Evolutionary conservation across 2,329 filamentous ascomycete genomes (phyloP), one percentile per base, ranked within the genome.

Genomic region (Talaromyces marneffei): DNA sequence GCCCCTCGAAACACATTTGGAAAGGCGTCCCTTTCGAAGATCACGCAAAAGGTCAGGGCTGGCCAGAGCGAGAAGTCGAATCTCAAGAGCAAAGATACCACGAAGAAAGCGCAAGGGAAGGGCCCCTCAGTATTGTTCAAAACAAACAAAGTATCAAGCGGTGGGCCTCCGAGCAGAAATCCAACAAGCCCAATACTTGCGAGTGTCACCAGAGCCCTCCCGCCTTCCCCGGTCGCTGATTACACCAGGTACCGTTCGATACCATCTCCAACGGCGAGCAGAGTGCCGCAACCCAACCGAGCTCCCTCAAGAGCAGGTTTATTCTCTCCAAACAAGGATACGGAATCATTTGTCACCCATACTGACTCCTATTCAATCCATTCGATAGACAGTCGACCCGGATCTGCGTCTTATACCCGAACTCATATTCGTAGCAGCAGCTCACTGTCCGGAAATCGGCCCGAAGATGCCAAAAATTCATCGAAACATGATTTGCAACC

Each of bases 401-500:
- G 71, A 16, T 79, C 77, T 14, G 71, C 77, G 20, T 71, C 71
- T 1, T 64, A 74, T n/a, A 66, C 72, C 40, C 71, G 75, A 46
- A 71, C 72, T 9, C 77, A 78, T 69, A 70, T 77, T 20, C 75
- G 74, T 61, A 77, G 76, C 62, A 77, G 72, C 60, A 79, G 75
- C 58, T 75, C 75, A 9, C 59, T 79, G 64, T 77, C 77, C 10
- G 65, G 76, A 52, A 72, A 74, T n/a, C 73, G 69, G 57, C 77
- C 76, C 5, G 77, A 79, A 60, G 77, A 78, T 53, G 68, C 72
- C 25, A 69, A 70, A 27, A 48, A 75, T 0, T 69, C 72, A 23
- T 66, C 71, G 2, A 70, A 70, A 57, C 69, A 67, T 40, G 70
- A 72, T 56, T 65, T 65, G 37, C 71, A 67, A 35, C 27, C 39